Percentiles rank a stretch among this genome's conserved stretches.
Conservation (phyloP, 164 flowering plant genomes). For the Nymphaea thermarum region DNA sequence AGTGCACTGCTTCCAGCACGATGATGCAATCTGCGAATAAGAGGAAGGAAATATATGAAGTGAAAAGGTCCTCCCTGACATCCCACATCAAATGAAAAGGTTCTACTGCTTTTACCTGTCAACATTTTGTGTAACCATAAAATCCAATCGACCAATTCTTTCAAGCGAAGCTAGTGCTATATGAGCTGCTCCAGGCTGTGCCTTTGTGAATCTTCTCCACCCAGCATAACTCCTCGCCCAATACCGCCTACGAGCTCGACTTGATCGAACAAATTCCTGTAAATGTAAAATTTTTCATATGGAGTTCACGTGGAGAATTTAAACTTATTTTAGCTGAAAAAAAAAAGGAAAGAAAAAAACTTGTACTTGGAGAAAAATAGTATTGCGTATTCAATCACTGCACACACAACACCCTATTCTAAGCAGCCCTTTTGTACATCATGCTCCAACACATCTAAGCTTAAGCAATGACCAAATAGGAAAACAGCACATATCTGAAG, state of each 20-base stretch:
- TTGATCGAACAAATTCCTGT: conserved; percentile 80
- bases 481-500: too few species aligned
- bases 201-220: conserved; percentile 72
- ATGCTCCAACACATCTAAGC: too few species aligned
- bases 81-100: neutral
- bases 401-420: too few species aligned
- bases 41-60: neutral
- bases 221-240: conserved; percentile 99
- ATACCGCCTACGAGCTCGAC: conserved; percentile 76
- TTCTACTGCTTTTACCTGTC: conserved; percentile 44
- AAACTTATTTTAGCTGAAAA: too few species aligned
- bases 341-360: too few species aligned
- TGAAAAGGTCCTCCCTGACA: neutral
- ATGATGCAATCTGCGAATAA: conserved; percentile 70
- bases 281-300: too few species aligned
- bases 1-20: conserved; percentile 92
- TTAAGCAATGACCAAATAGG: too few species aligned
- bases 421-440: too few species aligned
- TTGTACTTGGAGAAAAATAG: too few species aligned
- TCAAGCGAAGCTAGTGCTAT: conserved; percentile 77
- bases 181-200: conserved; percentile 80
- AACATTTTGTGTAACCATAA: conserved; percentile 91
- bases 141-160: conserved; percentile 55
- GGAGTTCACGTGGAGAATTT: too few species aligned
- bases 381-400: too few species aligned